Evolutionary conservation across 75 land plant genomes (phyloP).

Genomic region (Pinus tabuliformis): DNA sequence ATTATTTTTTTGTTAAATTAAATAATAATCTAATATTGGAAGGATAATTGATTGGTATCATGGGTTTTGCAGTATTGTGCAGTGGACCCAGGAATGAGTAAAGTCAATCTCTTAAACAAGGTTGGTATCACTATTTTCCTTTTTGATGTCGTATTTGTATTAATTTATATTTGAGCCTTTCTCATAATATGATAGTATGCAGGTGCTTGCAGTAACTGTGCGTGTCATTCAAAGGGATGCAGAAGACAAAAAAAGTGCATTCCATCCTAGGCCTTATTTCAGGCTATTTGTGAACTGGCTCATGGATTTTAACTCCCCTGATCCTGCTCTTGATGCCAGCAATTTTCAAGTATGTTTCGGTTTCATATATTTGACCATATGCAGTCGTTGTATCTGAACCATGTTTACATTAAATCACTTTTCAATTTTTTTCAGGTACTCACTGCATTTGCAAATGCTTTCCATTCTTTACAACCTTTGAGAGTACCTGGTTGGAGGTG

Average conservation of each 20-base stretch:
- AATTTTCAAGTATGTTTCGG: conserved; percentile 72
- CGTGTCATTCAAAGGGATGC: conserved; percentile 79
- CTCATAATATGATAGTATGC: conserved; percentile 3
- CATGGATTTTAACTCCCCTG: conserved; percentile 70
- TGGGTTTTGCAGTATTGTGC: conserved; percentile 47
- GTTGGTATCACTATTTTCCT: conserved; percentile 18
- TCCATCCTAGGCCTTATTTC: conserved; percentile 95
- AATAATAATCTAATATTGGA: background rate
- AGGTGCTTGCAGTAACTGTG: conserved; percentile 81
- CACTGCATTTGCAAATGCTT: conserved; percentile 83
- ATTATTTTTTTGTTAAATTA: too few relatives aligned
- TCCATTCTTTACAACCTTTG: conserved; percentile 86
- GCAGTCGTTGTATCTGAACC: background rate
- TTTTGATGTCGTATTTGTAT: background rate
- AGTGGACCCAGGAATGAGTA: conserved; percentile 63
- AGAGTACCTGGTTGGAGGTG: conserved; percentile 92
- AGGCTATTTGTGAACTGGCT: conserved; percentile 84
- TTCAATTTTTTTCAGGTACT: conserved; percentile 51
- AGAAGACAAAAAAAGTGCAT: conserved; percentile 80
- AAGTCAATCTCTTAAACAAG: conserved; percentile 71
- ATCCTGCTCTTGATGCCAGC: conserved; percentile 70
- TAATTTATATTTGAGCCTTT: background rate
- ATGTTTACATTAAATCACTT: background rate
- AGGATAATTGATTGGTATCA: background rate
- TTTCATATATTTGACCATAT: background rate